Percentiles rank a stretch among this genome's conserved stretches.
These are phyloP conservation scores for Collariella sp. DNA, from an alignment of 495 filamentous ascomycete genomes.

Conservation along the genomic window DNA sequence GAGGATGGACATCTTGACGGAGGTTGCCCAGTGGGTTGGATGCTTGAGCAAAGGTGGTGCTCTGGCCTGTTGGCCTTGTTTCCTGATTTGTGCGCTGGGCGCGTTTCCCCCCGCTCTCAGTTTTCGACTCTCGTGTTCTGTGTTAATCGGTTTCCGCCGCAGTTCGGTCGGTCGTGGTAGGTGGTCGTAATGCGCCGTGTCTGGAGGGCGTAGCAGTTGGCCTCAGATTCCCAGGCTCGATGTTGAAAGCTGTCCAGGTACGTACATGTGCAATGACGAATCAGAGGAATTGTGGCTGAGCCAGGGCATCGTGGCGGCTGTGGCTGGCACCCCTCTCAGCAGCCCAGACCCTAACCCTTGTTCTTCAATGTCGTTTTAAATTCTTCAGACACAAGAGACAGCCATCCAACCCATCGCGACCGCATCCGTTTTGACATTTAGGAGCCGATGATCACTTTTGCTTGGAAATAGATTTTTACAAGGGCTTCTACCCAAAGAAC, in stretches of 20 bases:
- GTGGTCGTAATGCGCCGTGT: background rate
- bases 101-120: no score
- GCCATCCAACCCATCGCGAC: no score
- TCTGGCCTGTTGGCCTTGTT: background rate
- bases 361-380: no score
- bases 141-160: no score
- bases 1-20: conserved; percentile 13
- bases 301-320: background rate
- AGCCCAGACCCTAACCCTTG: background rate
- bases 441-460: no score
- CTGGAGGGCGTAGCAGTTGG: background rate
- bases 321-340: background rate
- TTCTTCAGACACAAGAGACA: no score
- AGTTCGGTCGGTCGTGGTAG: no score
- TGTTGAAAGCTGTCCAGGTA: conserved; percentile 9
- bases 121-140: no score
- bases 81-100: no score
- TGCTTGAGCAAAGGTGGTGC: background rate
- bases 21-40: background rate
- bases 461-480: no score
- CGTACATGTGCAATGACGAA: background rate
- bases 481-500: no score
- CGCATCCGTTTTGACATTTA: no score
- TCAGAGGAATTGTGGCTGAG: background rate
- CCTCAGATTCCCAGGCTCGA: background rate